Conservation (phyloP, 352 stramenopile species). For the Globisporangium iwayamae region DNA sequence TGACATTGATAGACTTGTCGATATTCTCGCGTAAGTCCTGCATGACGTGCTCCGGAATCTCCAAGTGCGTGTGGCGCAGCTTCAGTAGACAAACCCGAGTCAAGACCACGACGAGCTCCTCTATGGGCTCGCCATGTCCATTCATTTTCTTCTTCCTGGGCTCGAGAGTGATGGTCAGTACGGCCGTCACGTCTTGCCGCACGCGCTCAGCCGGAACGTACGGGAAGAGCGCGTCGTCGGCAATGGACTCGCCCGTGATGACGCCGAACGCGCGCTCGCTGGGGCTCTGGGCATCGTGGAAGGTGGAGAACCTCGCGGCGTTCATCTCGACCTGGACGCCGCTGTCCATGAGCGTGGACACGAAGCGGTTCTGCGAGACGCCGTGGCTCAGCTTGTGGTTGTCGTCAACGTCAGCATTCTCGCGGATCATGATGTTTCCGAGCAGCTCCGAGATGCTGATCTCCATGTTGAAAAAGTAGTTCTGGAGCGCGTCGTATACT, state of each 20-base stretch:
- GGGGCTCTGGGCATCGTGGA: neutral
- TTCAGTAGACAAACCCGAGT: conserved; percentile 6
- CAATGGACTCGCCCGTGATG: conserved; percentile 6
- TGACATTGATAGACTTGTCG: neutral
- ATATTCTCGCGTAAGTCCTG: conserved; percentile 1
- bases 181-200: conserved; percentile 5
- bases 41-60: neutral
- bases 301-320: neutral
- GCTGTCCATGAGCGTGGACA: neutral
- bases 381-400: neutral
- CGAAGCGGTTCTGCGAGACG: conserved; percentile 5
- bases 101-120: conserved; percentile 10
- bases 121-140: neutral
- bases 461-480: conserved; percentile 19
- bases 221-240: conserved; percentile 7
- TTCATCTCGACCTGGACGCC: conserved; percentile 11
- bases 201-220: conserved; percentile 1
- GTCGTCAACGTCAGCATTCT: neutral
- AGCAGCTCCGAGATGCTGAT: conserved; percentile 6
- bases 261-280: neutral
- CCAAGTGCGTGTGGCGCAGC: neutral
- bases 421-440: neutral
- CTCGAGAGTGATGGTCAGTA: neutral
- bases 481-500: conserved; percentile 27
- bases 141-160: neutral